Percentiles rank a stretch among this genome's conserved stretches.
phyloP scores from a whole-genome alignment of 2,329 filamentous ascomycete genomes.

The Fusarium denticulatum region DNA sequence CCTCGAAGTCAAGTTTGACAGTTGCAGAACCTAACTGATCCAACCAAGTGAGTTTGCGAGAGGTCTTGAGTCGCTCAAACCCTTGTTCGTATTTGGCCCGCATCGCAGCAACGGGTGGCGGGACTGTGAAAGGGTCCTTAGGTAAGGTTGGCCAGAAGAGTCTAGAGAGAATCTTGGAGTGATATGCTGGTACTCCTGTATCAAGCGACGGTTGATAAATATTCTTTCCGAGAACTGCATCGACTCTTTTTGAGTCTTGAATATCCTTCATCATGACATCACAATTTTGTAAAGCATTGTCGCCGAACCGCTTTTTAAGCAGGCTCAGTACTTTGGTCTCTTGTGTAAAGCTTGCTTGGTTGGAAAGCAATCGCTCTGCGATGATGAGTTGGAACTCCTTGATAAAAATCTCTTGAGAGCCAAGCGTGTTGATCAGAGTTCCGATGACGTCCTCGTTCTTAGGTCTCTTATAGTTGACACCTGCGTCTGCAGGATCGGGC shows the following conservation, averaged over 20 bases:
- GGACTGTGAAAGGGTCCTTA: conserved; percentile 74
- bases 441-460: conserved; percentile 92
- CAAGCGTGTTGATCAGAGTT: conserved; percentile 87
- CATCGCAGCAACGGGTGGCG: conserved; percentile 64
- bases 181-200: conserved; percentile 57
- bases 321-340: conserved; percentile 86
- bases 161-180: conserved; percentile 87
- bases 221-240: conserved; percentile 69
- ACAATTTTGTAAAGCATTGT: conserved; percentile 86
- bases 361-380: conserved; percentile 79
- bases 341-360: conserved; percentile 76
- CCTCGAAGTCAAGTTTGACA: conserved; percentile 83
- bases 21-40: conserved; percentile 82
- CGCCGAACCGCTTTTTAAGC: conserved; percentile 88
- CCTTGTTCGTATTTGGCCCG: conserved; percentile 77
- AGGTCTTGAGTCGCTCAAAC: conserved; percentile 83
- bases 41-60: conserved; percentile 89
- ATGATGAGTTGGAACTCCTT: conserved; percentile 92
- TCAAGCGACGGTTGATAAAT: conserved; percentile 31
- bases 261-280: conserved; percentile 98
- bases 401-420: conserved; percentile 90
- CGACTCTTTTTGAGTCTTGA: conserved; percentile 80
- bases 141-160: conserved; percentile 92
- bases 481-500: conserved; percentile 91
- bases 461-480: conserved; percentile 88